phyloP scores from a whole-genome alignment of 2,329 filamentous ascomycete genomes.

The Tolypocladium cylindrosporum region DNA sequence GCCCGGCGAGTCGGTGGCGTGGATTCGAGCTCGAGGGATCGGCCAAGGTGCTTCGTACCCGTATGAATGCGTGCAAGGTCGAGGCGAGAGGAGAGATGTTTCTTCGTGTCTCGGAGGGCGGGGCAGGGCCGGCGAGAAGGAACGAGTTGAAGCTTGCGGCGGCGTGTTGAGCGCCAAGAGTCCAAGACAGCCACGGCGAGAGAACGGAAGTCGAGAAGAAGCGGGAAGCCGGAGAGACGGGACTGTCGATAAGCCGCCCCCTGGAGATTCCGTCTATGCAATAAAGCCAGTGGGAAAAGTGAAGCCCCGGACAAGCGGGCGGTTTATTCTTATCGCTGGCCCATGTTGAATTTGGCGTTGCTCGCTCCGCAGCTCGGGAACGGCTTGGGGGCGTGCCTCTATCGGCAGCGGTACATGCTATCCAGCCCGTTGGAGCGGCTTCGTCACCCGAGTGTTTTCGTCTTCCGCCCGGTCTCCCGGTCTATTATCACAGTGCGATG shows the following conservation, averaged over 20 bases:
- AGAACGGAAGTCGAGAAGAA: neutral
- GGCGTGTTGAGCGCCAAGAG: neutral
- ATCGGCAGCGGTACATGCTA: neutral
- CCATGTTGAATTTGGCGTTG: neutral
- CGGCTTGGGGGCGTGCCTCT: neutral
- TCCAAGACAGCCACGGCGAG: neutral
- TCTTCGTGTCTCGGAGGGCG: neutral
- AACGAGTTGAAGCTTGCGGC: neutral
- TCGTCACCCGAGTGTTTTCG: neutral
- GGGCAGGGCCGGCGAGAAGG: neutral
- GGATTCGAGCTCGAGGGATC: neutral
- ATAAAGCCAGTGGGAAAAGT: neutral
- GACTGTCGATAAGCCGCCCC: neutral
- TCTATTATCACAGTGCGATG: neutral
- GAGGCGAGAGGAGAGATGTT: neutral
- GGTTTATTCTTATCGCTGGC: neutral
- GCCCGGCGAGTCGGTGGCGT: neutral
- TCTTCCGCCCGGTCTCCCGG: neutral
- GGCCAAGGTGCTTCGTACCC: neutral
- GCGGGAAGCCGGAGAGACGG: neutral
- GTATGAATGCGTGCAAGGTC: too few relatives aligned
- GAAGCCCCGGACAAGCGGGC: neutral
- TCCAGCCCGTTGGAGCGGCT: neutral
- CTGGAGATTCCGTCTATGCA: neutral
- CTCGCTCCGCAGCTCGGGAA: neutral